Evolutionary conservation across 2,329 filamentous ascomycete genomes (phyloP).

Genomic region (Helminthosporium solani): DNA sequence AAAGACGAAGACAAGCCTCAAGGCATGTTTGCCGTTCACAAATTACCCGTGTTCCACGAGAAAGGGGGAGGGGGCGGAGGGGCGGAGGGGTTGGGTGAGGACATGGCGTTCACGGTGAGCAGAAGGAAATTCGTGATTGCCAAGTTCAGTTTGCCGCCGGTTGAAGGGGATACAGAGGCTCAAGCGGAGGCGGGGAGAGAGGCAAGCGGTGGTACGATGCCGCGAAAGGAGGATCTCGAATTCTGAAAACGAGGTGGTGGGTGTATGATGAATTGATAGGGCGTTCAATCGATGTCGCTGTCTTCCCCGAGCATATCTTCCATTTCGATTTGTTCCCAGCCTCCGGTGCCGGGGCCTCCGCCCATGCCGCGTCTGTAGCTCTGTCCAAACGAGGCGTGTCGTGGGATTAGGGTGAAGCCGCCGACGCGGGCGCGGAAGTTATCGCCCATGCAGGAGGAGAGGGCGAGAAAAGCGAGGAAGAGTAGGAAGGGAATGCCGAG

Average conservation of each 20-base stretch:
- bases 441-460: conserved; percentile 58
- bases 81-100: conserved; percentile 66
- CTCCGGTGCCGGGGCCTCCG: conserved; percentile 53
- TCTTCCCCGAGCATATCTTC: conserved; percentile 58
- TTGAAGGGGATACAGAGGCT: conserved; percentile 71
- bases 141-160: conserved; percentile 84
- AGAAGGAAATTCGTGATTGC: conserved; percentile 80
- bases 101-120: conserved; percentile 88
- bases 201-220: conserved; percentile 54
- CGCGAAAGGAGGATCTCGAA: conserved; percentile 61
- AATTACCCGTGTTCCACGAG: conserved; percentile 81
- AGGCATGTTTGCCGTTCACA: conserved; percentile 80
- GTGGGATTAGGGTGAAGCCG: conserved; percentile 47
- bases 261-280: conserved; percentile 1
- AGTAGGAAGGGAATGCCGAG: conserved; percentile 40
- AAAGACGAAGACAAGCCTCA: conserved; percentile 74
- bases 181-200: conserved; percentile 49
- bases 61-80: conserved; percentile 77
- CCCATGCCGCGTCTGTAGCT: conserved; percentile 58
- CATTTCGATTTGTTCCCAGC: conserved; percentile 65
- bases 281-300: conserved; percentile 21
- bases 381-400: conserved; percentile 53
- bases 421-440: conserved; percentile 48
- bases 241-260: conserved; percentile 48
- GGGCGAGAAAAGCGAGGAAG: conserved; percentile 51